A percentile compares a stretch with the other conserved stretches of the same genome.
phyloP scores from a whole-genome alignment of 306 rosid species.

The Calophaca sinica region DNA sequence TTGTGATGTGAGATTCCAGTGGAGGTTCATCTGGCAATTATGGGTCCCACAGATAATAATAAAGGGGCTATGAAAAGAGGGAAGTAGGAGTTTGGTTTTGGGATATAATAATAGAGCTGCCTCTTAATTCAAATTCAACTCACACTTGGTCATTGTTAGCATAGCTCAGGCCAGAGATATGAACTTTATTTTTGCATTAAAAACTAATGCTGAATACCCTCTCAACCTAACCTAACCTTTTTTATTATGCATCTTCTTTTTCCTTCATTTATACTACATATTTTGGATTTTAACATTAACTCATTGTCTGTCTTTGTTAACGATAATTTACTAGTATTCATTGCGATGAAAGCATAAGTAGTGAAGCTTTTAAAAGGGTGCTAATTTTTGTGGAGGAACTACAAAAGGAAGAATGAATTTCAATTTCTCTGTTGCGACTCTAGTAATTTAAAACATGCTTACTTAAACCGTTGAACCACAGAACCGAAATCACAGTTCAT shows the following conservation, averaged over 20 bases:
- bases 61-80: slow-evolving; percentile 6
- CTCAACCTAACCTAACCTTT: not conserved
- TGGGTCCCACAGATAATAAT: slow-evolving; percentile 49
- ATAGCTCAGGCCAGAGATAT: not conserved
- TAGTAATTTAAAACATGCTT: too few species aligned
- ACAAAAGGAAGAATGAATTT: not conserved
- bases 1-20: slow-evolving; percentile 10
- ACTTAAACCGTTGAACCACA: not conserved
- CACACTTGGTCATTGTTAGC: slow-evolving; percentile 1
- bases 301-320: not conserved
- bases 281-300: not conserved
- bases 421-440: too few species aligned
- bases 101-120: not conserved
- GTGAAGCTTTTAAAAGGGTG: not conserved
- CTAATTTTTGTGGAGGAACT: not conserved
- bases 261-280: not conserved
- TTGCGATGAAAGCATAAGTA: not conserved
- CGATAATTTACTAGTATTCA: not conserved
- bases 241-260: slow-evolving; percentile 14
- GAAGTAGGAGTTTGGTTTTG: slow-evolving; percentile 41
- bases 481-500: slow-evolving; percentile 2
- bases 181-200: not conserved
- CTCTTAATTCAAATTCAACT: not conserved
- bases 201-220: slow-evolving; percentile 12
- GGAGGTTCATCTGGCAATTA: slow-evolving; percentile 46